These are phyloP conservation scores for Cetradonia linearis DNA, from an alignment of 495 filamentous ascomycete genomes.

Conservation along the genomic window DNA sequence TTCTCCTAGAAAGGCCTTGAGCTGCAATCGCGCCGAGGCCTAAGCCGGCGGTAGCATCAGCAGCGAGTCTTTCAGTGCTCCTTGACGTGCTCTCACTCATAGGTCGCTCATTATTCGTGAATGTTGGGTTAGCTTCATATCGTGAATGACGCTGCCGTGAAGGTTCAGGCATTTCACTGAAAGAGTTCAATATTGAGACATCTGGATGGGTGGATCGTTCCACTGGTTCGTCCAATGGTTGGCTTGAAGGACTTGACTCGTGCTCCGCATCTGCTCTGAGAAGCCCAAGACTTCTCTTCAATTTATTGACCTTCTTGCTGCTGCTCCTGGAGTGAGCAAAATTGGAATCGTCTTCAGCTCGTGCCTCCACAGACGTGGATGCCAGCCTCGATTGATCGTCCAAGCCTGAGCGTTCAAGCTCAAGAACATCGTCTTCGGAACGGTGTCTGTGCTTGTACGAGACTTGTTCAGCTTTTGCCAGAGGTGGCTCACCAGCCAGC, in stretches of 20 bases:
- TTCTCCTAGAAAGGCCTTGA: constrained; percentile 8
- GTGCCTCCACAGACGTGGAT: neutral
- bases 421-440: neutral
- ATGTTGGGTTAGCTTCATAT: neutral
- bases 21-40: constrained; percentile 12
- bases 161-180: neutral
- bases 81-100: neutral
- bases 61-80: neutral
- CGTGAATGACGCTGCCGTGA: constrained; percentile 5
- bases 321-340: constrained; percentile 4
- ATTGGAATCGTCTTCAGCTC: neutral
- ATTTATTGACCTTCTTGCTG: constrained; percentile 52
- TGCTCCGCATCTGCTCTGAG: neutral
- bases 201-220: neutral
- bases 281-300: constrained; percentile 3
- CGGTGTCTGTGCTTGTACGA: neutral
- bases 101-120: neutral
- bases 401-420: neutral
- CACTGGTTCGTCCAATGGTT: neutral
- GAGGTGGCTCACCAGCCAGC: neutral
- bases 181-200: constrained; percentile 1
- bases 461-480: neutral
- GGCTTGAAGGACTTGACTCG: neutral
- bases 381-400: neutral
- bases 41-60: constrained; percentile 8